Conservation (phyloP, 169 alveolate species). For the Plasmodium relictum region DNA sequence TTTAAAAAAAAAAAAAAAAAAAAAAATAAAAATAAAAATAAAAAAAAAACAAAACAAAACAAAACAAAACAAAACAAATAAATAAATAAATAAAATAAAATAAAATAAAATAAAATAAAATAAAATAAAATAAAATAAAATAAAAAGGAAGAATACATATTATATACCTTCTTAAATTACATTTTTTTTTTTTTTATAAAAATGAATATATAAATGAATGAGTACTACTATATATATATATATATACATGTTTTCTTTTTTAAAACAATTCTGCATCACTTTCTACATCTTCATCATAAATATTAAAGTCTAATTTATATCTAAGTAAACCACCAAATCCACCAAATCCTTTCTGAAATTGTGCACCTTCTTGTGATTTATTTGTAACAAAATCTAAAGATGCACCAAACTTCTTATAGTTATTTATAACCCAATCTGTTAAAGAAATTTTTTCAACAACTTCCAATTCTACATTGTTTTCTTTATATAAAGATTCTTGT, state of each 20-base stretch:
- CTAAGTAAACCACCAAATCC: conserved; percentile 99
- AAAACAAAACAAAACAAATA: too few species aligned
- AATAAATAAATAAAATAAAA: too few species aligned
- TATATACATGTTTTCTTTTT: neutral
- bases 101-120: too few species aligned
- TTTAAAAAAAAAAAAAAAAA: too few species aligned
- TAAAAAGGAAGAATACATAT: too few species aligned
- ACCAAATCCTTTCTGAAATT: conserved; percentile 98
- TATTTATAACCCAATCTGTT: conserved; percentile 98
- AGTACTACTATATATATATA: conserved; percentile 1
- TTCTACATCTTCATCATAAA: conserved; percentile 80
- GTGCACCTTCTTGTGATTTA: conserved; percentile 98
- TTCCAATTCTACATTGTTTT: conserved; percentile 92
- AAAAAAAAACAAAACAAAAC: too few species aligned
- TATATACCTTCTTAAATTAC: too few species aligned
- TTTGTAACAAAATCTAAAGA: conserved; percentile 96
- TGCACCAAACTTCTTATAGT: conserved; percentile 96
- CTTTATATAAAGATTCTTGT: conserved; percentile 81
- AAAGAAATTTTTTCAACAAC: conserved; percentile 92
- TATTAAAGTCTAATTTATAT: conserved; percentile 93
- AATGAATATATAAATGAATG: neutral
- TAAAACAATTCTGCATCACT: conserved; percentile 57
- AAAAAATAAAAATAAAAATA: too few species aligned
- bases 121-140: too few species aligned
- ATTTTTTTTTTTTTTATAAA: too few species aligned